Percentiles rank a stretch among this genome's conserved stretches.
These are phyloP conservation scores for Ophiocordyceps camponoti-leonardi DNA, from an alignment of 2,329 filamentous ascomycete species.

Conservation along the genomic window DNA sequence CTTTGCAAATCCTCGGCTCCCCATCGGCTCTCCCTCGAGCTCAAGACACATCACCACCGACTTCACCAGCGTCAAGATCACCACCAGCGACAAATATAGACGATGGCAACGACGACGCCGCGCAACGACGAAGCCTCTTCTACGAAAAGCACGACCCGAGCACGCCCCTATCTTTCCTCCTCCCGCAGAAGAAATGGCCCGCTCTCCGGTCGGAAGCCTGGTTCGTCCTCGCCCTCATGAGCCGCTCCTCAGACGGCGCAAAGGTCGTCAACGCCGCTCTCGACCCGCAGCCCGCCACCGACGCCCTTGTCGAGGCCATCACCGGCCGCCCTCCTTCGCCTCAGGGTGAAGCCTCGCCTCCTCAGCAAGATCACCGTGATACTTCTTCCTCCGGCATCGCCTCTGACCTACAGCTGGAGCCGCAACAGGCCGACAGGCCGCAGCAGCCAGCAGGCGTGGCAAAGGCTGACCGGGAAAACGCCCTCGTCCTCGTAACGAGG, in stretches of 20 bases:
- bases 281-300: conserved; percentile 22
- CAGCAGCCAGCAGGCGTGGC: conserved; percentile 25
- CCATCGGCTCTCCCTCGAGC: no score
- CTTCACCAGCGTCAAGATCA: no score
- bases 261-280: conserved; percentile 25
- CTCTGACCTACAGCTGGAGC: conserved; percentile 22
- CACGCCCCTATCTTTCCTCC: conserved; percentile 29
- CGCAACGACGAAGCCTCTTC: conserved; percentile 16
- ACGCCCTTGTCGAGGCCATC: conserved; percentile 28
- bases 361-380: neutral
- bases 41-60: no score
- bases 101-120: neutral
- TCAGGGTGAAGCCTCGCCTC: conserved; percentile 2
- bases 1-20: conserved; percentile 3
- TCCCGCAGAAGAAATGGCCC: conserved; percentile 40
- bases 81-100: conserved; percentile 4
- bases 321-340: conserved; percentile 19
- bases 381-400: conserved; percentile 4
- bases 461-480: conserved; percentile 42
- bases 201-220: conserved; percentile 41
- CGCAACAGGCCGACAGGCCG: conserved; percentile 28
- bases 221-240: conserved; percentile 46
- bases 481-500: conserved; percentile 38
- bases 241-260: conserved; percentile 31
- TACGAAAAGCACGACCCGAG: conserved; percentile 27